Conservation (phyloP, 495 filamentous ascomycete species). For the Hypoxylon perforatum region DNA sequence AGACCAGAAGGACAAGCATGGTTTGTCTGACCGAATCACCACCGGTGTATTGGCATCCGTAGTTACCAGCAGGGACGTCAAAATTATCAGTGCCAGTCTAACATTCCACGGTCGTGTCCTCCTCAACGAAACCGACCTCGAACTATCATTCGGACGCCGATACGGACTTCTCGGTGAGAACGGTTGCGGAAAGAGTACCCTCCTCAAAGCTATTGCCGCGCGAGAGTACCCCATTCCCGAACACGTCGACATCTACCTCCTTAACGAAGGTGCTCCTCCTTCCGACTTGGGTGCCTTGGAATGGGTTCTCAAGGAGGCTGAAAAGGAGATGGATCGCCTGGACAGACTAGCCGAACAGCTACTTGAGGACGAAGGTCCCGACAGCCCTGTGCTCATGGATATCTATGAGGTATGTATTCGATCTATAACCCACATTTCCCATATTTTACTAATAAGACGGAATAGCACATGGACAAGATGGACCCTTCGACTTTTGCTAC, state of each 20-base stretch:
- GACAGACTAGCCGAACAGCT: constrained; percentile 91
- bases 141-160: constrained; percentile 90
- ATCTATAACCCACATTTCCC: background rate
- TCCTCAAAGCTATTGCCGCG: constrained; percentile 92
- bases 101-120: constrained; percentile 98
- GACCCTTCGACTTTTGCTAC: constrained; percentile 99
- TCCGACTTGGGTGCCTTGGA: constrained; percentile 90
- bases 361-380: constrained; percentile 89
- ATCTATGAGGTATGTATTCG: constrained; percentile 85
- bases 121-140: constrained; percentile 90
- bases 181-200: constrained; percentile 97
- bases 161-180: constrained; percentile 98
- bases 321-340: constrained; percentile 89
- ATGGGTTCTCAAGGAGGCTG: constrained; percentile 96
- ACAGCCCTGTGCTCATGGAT: constrained; percentile 90
- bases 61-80: constrained; percentile 86
- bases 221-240: constrained; percentile 97
- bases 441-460: constrained; percentile 27
- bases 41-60: constrained; percentile 95
- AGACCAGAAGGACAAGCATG: constrained; percentile 93
- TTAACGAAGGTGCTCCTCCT: constrained; percentile 97
- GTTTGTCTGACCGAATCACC: constrained; percentile 96
- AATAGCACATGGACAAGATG: constrained; percentile 97
- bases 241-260: constrained; percentile 96
- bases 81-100: constrained; percentile 91